Evolutionary conservation across 345 rosid genomes (phyloP).

Genomic region (Boechera stricta): DNA sequence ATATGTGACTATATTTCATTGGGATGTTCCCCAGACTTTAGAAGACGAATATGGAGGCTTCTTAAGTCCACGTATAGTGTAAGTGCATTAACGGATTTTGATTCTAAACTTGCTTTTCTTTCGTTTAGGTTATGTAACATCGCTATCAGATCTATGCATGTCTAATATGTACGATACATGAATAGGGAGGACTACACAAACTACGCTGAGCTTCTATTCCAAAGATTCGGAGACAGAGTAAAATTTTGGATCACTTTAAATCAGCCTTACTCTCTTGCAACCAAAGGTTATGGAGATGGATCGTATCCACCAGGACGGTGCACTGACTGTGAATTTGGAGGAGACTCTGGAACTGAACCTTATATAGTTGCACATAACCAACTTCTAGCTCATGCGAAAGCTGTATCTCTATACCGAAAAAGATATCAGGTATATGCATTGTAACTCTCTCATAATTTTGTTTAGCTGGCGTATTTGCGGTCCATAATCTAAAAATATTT

Average conservation of each 20-base stretch:
- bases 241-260: constrained; percentile 54
- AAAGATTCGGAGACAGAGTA: constrained; percentile 51
- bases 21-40: constrained; percentile 45
- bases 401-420: constrained; percentile 38
- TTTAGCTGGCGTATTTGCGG: background rate
- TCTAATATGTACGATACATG: background rate
- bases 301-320: constrained; percentile 44
- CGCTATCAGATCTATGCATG: background rate
- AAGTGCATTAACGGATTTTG: background rate
- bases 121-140: background rate
- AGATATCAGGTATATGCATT: constrained; percentile 34
- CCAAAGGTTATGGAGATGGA: constrained; percentile 39
- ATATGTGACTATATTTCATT: constrained; percentile 47
- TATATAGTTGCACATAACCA: constrained; percentile 50
- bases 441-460: background rate
- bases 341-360: constrained; percentile 55
- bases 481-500: background rate
- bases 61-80: constrained; percentile 45
- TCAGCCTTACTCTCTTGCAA: constrained; percentile 40
- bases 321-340: constrained; percentile 32
- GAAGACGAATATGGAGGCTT: constrained; percentile 42
- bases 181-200: constrained; percentile 50
- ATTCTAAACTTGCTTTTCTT: background rate
- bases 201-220: constrained; percentile 58
- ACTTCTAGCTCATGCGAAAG: constrained; percentile 52